These are phyloP conservation scores for Mimosa bimucronata DNA, from an alignment of 306 rosid species.

Conservation along the genomic window DNA sequence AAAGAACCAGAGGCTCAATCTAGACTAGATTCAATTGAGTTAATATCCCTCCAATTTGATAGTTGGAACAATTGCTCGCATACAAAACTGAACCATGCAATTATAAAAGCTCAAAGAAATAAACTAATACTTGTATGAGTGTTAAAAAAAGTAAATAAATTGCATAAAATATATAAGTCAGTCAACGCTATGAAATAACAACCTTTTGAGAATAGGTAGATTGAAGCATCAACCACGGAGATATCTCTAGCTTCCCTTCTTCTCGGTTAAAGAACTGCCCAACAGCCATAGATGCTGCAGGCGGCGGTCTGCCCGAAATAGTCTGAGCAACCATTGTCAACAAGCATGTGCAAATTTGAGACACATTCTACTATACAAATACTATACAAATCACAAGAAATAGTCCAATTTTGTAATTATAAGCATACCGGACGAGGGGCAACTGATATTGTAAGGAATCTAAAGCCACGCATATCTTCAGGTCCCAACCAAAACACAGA, in stretches of 20 bases:
- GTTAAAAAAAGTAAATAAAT: constrained; percentile 15
- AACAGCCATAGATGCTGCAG: constrained; percentile 98
- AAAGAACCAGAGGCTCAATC: constrained; percentile 5
- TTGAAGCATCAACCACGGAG: constrained; percentile 78
- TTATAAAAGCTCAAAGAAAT: constrained; percentile 32
- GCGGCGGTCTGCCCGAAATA: constrained; percentile 99
- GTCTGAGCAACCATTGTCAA: constrained; percentile 70
- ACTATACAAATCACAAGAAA: constrained; percentile 5
- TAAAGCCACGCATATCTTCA: constrained; percentile 86
- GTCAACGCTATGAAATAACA: constrained; percentile 39
- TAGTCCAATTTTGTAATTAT: constrained; percentile 28
- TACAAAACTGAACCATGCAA: constrained; percentile 27
- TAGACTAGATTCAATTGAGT: constrained; percentile 8
- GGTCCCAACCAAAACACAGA: constrained; percentile 84
- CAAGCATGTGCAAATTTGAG: constrained; percentile 36
- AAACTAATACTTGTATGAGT: constrained; percentile 18
- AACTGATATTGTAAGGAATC: constrained; percentile 93
- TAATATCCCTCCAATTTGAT: constrained; percentile 14
- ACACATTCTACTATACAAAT: constrained; percentile 33
- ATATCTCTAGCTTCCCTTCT: constrained; percentile 74
- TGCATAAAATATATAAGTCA: constrained; percentile 14
- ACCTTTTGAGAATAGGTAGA: constrained; percentile 78
- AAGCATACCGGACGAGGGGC: constrained; percentile 97
- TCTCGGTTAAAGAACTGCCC: constrained; percentile 95
- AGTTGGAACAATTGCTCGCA: constrained; percentile 26